phyloP scores from a whole-genome alignment of 2,329 filamentous ascomycete genomes.

The Fusarium nisikadoi region DNA sequence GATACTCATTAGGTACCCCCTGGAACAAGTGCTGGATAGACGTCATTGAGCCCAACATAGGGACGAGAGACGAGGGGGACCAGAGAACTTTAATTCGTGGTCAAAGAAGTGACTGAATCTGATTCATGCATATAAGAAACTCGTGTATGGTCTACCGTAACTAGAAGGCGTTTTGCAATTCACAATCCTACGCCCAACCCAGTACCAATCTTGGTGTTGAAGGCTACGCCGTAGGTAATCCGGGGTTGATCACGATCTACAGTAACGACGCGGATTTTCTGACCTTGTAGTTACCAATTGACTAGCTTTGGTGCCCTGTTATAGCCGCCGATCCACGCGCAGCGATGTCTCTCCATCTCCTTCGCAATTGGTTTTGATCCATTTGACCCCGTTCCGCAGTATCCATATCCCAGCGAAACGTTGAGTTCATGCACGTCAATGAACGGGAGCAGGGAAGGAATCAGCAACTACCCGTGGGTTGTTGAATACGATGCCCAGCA shows the following conservation, averaged over 20 bases:
- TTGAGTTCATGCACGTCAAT: constrained; percentile 1
- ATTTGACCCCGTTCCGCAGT: background rate
- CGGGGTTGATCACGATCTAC: constrained; percentile 33
- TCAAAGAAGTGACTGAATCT: background rate
- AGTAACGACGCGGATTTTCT: background rate
- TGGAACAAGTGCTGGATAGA: background rate
- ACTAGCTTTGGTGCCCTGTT: constrained; percentile 22
- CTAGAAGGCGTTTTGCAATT: background rate
- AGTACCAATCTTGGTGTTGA: constrained; percentile 8
- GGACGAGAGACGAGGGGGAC: background rate
- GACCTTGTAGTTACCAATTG: constrained; percentile 11
- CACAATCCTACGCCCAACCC: background rate
- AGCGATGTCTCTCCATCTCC: background rate
- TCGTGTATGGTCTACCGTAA: background rate
- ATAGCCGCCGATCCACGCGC: constrained; percentile 14
- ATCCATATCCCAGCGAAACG: too few relatives aligned
- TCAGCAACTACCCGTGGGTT: constrained; percentile 3
- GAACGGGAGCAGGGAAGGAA: background rate
- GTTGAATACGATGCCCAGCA: background rate
- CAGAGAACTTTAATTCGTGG: background rate
- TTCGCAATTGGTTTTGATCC: background rate
- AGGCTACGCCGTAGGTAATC: background rate
- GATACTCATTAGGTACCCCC: background rate
- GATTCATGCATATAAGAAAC: background rate
- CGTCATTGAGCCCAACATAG: constrained; percentile 12